Evolutionary conservation across 192 early-diverging fungal species (phyloP).

Genomic region (Coemansia guatemalensis): DNA sequence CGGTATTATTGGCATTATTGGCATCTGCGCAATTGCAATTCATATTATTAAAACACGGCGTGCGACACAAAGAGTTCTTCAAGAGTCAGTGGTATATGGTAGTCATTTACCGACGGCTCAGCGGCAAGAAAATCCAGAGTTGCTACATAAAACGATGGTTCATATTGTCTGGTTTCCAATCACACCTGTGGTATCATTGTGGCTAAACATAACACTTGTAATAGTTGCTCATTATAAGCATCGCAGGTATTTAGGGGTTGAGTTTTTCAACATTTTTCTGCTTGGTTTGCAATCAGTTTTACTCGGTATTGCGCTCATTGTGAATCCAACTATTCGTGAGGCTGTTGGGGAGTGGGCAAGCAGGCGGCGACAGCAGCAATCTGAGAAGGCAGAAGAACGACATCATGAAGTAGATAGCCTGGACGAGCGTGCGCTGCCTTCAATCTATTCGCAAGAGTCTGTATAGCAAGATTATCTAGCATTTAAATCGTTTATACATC

Average conservation of each 20-base stretch:
- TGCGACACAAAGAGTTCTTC: slow-evolving; percentile 7
- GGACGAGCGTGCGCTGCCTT: slow-evolving; percentile 1
- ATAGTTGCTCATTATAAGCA: slow-evolving; percentile 24
- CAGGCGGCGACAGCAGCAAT: slow-evolving; percentile 2
- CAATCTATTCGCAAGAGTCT: slow-evolving; percentile 1
- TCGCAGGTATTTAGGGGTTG: slow-evolving; percentile 12
- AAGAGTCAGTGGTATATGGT: slow-evolving; percentile 6
- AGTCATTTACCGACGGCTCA: neutral
- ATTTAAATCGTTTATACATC: too few species aligned
- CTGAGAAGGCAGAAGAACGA: neutral
- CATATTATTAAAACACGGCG: slow-evolving; percentile 27
- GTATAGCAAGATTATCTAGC: too few species aligned
- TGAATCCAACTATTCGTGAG: slow-evolving; percentile 25
- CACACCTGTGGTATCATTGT: slow-evolving; percentile 34
- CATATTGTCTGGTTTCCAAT: slow-evolving; percentile 43
- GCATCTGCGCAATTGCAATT: slow-evolving; percentile 4
- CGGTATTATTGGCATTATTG: slow-evolving; percentile 26
- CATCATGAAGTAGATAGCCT: neutral
- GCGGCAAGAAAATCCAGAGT: slow-evolving; percentile 5
- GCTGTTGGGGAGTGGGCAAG: slow-evolving; percentile 2
- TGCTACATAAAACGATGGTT: slow-evolving; percentile 28
- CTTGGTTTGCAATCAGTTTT: slow-evolving; percentile 34
- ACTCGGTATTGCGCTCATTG: slow-evolving; percentile 26
- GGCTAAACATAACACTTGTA: slow-evolving; percentile 30
- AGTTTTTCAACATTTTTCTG: slow-evolving; percentile 27